Evolutionary conservation across 345 rosid species (phyloP).

Genomic region (Limnanthes douglasii): DNA sequence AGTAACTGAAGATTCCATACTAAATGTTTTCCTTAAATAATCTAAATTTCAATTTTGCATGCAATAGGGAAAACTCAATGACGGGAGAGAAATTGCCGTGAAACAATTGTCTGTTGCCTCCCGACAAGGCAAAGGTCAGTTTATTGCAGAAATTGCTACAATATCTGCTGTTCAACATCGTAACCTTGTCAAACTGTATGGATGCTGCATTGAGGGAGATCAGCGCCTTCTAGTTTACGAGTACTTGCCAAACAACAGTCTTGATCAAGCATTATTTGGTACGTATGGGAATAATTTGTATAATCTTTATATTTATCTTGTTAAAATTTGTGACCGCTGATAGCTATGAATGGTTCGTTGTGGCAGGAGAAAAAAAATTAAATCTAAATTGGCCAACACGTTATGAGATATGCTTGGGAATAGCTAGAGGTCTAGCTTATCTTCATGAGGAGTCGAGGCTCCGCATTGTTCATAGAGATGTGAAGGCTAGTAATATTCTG

Average conservation of each 20-base stretch:
- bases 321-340: background rate
- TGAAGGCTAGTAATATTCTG: constrained; percentile 32
- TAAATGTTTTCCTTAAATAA: no score
- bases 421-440: constrained; percentile 28
- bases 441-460: constrained; percentile 39
- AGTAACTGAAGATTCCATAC: no score
- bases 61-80: constrained; percentile 1
- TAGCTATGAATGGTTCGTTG: background rate
- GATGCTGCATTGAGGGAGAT: constrained; percentile 27
- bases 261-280: no score
- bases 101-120: no score
- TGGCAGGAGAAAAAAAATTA: constrained; percentile 15
- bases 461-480: constrained; percentile 31
- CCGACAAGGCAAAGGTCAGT: no score
- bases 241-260: no score
- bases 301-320: background rate
- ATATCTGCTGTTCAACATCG: background rate
- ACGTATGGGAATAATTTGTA: constrained; percentile 1
- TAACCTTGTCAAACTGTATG: constrained; percentile 6
- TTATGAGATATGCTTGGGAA: constrained; percentile 27
- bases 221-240: no score
- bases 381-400: constrained; percentile 24
- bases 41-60: no score
- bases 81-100: no score
- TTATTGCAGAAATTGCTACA: constrained; percentile 19